A percentile compares a stretch with the other conserved stretches of the same genome.
Evolutionary conservation across 2,329 filamentous ascomycete genomes (phyloP).

Genomic region (Alternaria arborescens): DNA sequence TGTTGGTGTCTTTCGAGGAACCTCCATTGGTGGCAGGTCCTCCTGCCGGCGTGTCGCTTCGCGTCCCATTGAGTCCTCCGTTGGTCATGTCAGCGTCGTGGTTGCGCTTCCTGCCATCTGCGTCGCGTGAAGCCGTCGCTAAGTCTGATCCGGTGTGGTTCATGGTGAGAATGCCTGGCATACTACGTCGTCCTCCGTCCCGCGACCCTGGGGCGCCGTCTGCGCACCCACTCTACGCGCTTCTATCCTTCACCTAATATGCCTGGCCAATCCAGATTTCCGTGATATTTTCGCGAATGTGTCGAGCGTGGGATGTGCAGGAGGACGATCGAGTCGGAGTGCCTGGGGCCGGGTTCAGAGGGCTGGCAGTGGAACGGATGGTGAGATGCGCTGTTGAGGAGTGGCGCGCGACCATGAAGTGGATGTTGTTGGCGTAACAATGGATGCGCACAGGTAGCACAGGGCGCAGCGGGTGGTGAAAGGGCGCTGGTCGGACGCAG

Average conservation of each 20-base stretch:
- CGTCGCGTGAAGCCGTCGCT: constrained; percentile 40
- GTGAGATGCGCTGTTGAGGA: constrained; percentile 6
- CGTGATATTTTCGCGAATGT: not conserved
- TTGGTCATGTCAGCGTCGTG: constrained; percentile 44
- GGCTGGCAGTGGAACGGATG: not conserved
- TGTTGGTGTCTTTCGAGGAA: constrained; percentile 11
- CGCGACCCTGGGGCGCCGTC: constrained; percentile 43
- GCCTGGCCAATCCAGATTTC: not conserved
- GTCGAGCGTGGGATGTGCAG: not conserved
- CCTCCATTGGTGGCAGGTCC: constrained; percentile 23
- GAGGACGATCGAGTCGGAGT: not conserved
- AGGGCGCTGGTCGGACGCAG: constrained; percentile 19
- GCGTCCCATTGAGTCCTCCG: constrained; percentile 29
- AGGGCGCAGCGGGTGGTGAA: constrained; percentile 16
- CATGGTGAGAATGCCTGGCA: constrained; percentile 61
- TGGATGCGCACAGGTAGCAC: constrained; percentile 14
- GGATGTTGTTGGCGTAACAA: constrained; percentile 1
- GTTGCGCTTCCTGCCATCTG: constrained; percentile 41
- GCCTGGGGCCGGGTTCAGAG: not conserved
- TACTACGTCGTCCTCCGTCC: constrained; percentile 48
- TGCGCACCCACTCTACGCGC: constrained; percentile 33
- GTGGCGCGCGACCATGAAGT: not conserved
- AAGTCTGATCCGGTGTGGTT: constrained; percentile 54
- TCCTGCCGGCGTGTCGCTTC: constrained; percentile 23
- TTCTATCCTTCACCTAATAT: not conserved